Evolutionary conservation across 2,329 filamentous ascomycete species (phyloP).

Genomic region (Simplicillium sp.): DNA sequence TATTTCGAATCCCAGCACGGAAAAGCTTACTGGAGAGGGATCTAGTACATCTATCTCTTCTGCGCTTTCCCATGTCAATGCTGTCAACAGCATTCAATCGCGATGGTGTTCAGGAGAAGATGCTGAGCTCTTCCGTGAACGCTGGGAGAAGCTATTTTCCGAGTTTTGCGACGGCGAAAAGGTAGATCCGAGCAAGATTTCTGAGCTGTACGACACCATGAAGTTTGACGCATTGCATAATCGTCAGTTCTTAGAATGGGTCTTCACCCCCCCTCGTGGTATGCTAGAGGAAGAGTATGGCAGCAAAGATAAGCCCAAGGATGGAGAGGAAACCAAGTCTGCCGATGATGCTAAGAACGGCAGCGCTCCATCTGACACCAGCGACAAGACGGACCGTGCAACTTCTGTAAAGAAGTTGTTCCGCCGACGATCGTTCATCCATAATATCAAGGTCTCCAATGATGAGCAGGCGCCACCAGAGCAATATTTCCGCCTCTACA

Average conservation of each 20-base stretch:
- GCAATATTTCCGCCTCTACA: slow-evolving; percentile 86
- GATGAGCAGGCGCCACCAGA: slow-evolving; percentile 48
- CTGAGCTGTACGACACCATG: slow-evolving; percentile 98
- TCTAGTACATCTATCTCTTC: slow-evolving; percentile 34
- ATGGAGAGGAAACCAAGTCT: slow-evolving; percentile 29
- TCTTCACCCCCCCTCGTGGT: slow-evolving; percentile 77
- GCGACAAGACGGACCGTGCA: slow-evolving; percentile 30
- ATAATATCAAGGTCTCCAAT: slow-evolving; percentile 34
- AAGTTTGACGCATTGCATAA: slow-evolving; percentile 98
- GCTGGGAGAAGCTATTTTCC: slow-evolving; percentile 96
- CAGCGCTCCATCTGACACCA: slow-evolving; percentile 20
- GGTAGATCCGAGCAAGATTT: slow-evolving; percentile 97
- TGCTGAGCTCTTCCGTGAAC: slow-evolving; percentile 84
- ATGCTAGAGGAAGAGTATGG: slow-evolving; percentile 66
- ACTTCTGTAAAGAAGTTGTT: slow-evolving; percentile 38
- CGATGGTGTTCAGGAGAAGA: slow-evolving; percentile 97
- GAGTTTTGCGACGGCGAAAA: slow-evolving; percentile 97
- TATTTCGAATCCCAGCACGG: slow-evolving; percentile 40
- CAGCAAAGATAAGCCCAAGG: slow-evolving; percentile 25
- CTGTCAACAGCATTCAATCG: slow-evolving; percentile 65
- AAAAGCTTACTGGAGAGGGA: slow-evolving; percentile 31
- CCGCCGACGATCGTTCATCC: slow-evolving; percentile 51
- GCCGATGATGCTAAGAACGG: slow-evolving; percentile 29
- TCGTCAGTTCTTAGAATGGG: slow-evolving; percentile 91
- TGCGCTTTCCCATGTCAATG: slow-evolving; percentile 50